Evolutionary conservation across 2,329 filamentous ascomycete genomes (phyloP), one percentile per base, ranked within the genome.

Genomic region (Paramyrothecium roridum): DNA sequence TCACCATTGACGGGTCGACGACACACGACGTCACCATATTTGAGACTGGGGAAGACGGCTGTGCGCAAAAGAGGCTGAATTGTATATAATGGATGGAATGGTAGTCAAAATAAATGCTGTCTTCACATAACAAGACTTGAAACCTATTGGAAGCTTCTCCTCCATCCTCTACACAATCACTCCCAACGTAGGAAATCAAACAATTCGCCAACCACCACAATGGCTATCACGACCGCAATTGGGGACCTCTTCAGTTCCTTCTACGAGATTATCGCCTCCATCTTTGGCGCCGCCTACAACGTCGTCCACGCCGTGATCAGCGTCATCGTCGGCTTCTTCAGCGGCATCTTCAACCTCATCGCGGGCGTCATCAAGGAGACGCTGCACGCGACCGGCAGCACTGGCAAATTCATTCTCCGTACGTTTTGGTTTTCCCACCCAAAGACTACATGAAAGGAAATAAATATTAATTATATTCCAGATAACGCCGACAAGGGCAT

Each of bases 351-450:
- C 57, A 66, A 65, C 54, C 65, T 76, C 47, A 54, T 70, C 49
- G 64, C 62, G 45, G 70, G 76, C 52, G 62, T 76, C 19, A 52
- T 71, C 46, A 59, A 65, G 8, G 73, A 75, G 7, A 60, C 71
- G 3, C 62, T 73, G 12, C 68, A 76, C 17, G 62, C 76, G 17
- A 65, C 71, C 3, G 70, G 72, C 10, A 73, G 74, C 20, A 61
- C 74, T 26, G 68, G 71, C 57, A 74, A 73, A 53, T 76, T 76
- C 56, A 52, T 76, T 40, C 55, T 70, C 7, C 66, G 74, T 76
- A 63, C 58, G 71, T 65, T 16, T 19, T 50, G 1, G 3, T 7
- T 3, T 11, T 33, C 10, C 45, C 47, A n/a, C 50, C 12, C 21
- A 2, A n/a, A 19, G 22, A 11, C 21, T 47, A 34, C 22, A 30